Evolutionary conservation across 345 rosid species (phyloP), one percentile per base, ranked within the genome.

Genomic region (Eutrema yunnanense): DNA sequence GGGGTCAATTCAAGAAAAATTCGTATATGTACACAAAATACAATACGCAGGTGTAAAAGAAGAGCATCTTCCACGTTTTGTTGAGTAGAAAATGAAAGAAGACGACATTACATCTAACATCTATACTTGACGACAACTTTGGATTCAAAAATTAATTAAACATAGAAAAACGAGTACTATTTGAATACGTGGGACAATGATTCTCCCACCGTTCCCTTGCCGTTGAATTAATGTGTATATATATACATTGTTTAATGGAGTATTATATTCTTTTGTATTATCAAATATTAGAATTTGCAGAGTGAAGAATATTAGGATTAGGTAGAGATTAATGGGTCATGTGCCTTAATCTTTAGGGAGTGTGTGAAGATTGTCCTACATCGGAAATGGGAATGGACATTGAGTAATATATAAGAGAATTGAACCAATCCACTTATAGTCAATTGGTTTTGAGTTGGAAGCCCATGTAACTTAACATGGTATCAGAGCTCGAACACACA

Each of bases 41-140:
- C 66, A 65, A 38, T 40, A 65, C 44, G 51, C 43, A 32, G 14
- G 26, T 16, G 1, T 32, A 50, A 30, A 57, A 65, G 51, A 65
- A 74, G 78, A 74, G 67, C 73, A 74, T 52, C 73, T 58, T 32
- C 43, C 78, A 66, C 78, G 78, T 66, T 66, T 73, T 34, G 19
- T 46, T 61, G 27, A 41, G 36, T 57, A 57, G 72, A 58, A 71
- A 60, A 60, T 16, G 43, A 71, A 40, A 61, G 69, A 71, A 49
- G 58, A 74, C 38, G 72, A 74, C 73, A 57, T 51, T 58, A 10
- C 26, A 74, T 66, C 78, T 74, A 74, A 58, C 76, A 4, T 54
- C 76, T 63, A 53, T 73, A 57, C 65, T 65, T 73, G 77, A 74
- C 62, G 67, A 66, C 73, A 74, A 58, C 61, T 66, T 67, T 74